These are phyloP conservation scores for Leccinum rimulosum DNA, from an alignment of 768 basidiomycete genomes.

Conservation along the genomic window DNA sequence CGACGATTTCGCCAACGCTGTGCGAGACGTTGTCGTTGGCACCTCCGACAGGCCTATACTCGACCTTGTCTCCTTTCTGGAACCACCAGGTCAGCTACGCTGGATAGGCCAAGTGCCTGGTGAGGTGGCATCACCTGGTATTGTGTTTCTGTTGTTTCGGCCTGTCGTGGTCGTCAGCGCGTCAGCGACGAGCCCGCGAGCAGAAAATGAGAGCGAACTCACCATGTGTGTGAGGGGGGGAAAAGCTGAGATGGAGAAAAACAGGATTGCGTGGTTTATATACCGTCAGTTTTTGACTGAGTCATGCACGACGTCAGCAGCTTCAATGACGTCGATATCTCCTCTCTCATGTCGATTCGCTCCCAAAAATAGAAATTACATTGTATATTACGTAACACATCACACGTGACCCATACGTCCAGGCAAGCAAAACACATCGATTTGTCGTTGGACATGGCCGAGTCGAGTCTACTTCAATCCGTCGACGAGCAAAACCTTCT, in stretches of 20 bases:
- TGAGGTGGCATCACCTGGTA: conserved; percentile 21
- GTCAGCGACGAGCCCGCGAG: background rate
- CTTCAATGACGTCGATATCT: conserved; percentile 18
- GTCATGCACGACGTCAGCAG: conserved; percentile 19
- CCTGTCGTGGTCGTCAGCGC: conserved; percentile 12
- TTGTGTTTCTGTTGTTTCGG: conserved; percentile 15
- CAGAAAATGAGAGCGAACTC: background rate
- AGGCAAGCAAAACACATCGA: too few relatives aligned
- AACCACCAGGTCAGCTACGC: background rate
- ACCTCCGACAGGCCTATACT: conserved; percentile 44
- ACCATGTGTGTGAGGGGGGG: conserved; percentile 10
- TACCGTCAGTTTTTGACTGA: conserved; percentile 3
- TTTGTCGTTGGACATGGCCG: conserved; percentile 20
- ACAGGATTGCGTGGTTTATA: conserved; percentile 5
- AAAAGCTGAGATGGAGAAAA: background rate
- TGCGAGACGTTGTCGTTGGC: conserved; percentile 38
- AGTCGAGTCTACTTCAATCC: conserved; percentile 23
- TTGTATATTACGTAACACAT: background rate
- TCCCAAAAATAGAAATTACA: conserved; percentile 3
- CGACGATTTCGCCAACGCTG: conserved; percentile 34
- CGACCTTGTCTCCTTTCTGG: conserved; percentile 41
- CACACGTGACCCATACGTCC: conserved; percentile 8
- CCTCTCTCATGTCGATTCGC: conserved; percentile 3
- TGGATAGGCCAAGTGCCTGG: too few relatives aligned
- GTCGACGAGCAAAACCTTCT: conserved; percentile 24